Evolutionary conservation across 768 basidiomycete species (phyloP), one percentile per base, ranked within the genome.

Genomic region (Auricularia auricula-judae): DNA sequence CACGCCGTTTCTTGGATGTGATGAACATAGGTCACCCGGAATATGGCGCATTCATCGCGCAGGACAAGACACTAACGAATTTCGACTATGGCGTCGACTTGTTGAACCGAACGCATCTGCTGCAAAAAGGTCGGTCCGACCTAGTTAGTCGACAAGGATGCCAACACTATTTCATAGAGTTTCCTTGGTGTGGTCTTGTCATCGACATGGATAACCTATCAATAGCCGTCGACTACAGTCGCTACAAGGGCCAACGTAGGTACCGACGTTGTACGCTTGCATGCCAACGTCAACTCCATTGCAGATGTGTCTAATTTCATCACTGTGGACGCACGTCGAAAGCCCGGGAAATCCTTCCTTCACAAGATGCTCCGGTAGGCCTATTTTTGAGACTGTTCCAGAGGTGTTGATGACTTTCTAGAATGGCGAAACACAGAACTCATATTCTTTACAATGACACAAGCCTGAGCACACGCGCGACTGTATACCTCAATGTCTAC

Each of bases 121-220:
- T 72, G 36, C 80, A 82, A 65, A 74, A 72, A 74, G 71, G 83
- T 80, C 39, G 7, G 39, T 29, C 29, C 29, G 29, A 29, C 2
- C 29, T 29, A 29, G 29, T 29, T 29, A 29, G 29, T 29, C 2
- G 29, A 29, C 29, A 29, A 29, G 29, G 29, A 29, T 29, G 29
- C 29, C 29, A 29, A 29, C 29, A 29, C 29, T 29, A 29, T 29
- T 23, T 29, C 14, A 5, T 23, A 94, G 93, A 77, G 51, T 98
- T 99, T 72, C 88, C 93, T 1, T 99, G 94, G 89, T 99, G 97
- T 76, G 97, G 95, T 2, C 82, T 87, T 67, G 71, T 86, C 63
- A 89, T 99, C 69, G 76, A 93, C 70, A 89, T 86, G 79, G 75
- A 72, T 23, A 82, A 86, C 68, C 79, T 99, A 39, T 90, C 92